Evolutionary conservation across 306 rosid species (phyloP).

Genomic region (Casuarina cunninghamiana): DNA sequence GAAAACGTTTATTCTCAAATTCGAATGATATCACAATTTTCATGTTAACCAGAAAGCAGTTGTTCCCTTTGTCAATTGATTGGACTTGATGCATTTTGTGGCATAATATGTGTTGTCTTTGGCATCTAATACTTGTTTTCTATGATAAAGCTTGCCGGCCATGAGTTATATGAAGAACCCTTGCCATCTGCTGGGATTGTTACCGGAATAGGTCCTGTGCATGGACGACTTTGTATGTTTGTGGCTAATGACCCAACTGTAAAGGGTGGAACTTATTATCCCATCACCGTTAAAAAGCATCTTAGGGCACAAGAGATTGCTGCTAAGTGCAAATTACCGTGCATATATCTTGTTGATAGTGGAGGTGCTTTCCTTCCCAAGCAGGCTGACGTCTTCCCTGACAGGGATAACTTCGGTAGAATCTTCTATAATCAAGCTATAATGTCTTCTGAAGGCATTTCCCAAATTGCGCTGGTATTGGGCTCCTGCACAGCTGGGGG

Average conservation of each 20-base stretch:
- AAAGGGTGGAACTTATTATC: slow-evolving; percentile 95
- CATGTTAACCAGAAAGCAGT: background rate
- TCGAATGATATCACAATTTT: background rate
- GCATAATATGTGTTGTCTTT: background rate
- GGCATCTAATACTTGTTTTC: slow-evolving; percentile 22
- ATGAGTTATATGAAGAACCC: slow-evolving; percentile 76
- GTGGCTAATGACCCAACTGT: slow-evolving; percentile 96
- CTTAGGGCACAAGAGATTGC: slow-evolving; percentile 98
- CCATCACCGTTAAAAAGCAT: slow-evolving; percentile 95
- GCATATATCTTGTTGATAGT: slow-evolving; percentile 93
- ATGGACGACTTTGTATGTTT: slow-evolving; percentile 90
- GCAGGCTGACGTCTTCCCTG: slow-evolving; percentile 97
- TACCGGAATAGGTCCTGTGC: slow-evolving; percentile 93
- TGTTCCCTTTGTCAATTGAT: background rate
- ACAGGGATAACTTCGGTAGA: slow-evolving; percentile 88
- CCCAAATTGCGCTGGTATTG: slow-evolving; percentile 88
- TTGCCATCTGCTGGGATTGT: slow-evolving; percentile 85
- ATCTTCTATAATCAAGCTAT: slow-evolving; percentile 87
- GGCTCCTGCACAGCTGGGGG: slow-evolving; percentile 99
- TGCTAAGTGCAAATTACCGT: slow-evolving; percentile 78
- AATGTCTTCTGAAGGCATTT: slow-evolving; percentile 88
- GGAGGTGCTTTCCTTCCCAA: slow-evolving; percentile 98
- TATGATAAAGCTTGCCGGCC: slow-evolving; percentile 84
- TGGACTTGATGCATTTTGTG: background rate
- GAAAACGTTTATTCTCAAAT: background rate